Conservation (phyloP, 371 early-diverging fungal species). For the Mortierella sp. region DNA sequence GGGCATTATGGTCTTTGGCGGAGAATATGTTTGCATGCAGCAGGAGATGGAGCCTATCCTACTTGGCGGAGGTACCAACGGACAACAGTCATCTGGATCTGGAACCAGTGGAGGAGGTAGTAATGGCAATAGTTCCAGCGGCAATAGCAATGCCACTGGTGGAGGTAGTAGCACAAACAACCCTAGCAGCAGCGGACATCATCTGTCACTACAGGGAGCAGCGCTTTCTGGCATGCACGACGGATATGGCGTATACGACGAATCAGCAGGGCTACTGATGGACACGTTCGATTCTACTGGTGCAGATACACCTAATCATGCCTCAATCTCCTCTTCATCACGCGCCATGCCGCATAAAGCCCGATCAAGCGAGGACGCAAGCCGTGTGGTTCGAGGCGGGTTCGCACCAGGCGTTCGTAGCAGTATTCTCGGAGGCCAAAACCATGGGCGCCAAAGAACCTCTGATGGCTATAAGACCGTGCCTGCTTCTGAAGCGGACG, state of each 20-base stretch:
- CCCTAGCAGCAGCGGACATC: neutral
- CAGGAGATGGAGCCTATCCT: constrained; percentile 87
- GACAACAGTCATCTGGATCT: constrained; percentile 7
- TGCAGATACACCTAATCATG: neutral
- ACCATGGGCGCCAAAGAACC: constrained; percentile 46
- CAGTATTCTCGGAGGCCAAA: constrained; percentile 29
- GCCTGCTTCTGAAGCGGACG: constrained; percentile 19
- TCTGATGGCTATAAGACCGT: constrained; percentile 47
- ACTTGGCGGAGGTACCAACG: constrained; percentile 54
- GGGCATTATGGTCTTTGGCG: constrained; percentile 78
- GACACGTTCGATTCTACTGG: constrained; percentile 20
- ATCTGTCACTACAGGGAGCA: constrained; percentile 18
- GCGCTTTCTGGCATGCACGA: constrained; percentile 23
- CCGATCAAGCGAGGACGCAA: constrained; percentile 32
- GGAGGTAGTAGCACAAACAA: constrained; percentile 22
- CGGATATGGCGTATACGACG: constrained; percentile 20
- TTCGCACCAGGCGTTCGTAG: constrained; percentile 31
- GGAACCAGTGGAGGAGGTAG: constrained; percentile 9
- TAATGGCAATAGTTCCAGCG: constrained; percentile 14
- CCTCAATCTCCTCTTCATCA: constrained; percentile 10
- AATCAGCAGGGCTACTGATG: constrained; percentile 42
- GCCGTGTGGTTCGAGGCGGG: constrained; percentile 14
- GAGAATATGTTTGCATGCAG: constrained; percentile 87
- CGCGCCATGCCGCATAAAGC: constrained; percentile 35
- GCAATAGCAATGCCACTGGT: constrained; percentile 8